Base-by-base conservation (phyloP, 1,284 basidiomycete species). In the Tilletia setariae region DNA sequence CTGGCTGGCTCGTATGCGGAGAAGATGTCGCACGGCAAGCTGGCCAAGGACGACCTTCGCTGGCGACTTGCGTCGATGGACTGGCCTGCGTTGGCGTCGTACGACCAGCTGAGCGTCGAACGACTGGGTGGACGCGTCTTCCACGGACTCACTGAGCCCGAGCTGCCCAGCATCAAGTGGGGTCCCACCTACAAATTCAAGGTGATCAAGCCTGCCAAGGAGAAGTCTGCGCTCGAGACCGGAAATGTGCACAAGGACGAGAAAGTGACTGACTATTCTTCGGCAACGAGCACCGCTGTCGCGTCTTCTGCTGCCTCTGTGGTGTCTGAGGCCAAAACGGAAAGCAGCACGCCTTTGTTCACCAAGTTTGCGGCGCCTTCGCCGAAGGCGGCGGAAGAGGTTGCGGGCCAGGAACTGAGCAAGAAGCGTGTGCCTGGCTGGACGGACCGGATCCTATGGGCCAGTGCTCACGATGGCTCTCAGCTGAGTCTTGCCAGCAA, bases 401-500 rank as follows among this genome's bases (percentile, higher is more conserved):
- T 86, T 83, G 43, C 25, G 19, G 68, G 67, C 30, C 47, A 68
- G 25, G 72, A 76, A 61, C 76, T 71, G 64, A 92, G 89, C 80
- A 83, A 84, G 30, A 91, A 90, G 79, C 88, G 95, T 7, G 86
- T 87, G 6, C 95, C 95, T 0, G 90, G 94, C 23, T 98, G 94
- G 92, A 97, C 94, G 25, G 95, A 98, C 83, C 88, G 95, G 53
- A 89, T 98, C 62, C 85, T 98, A 74, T 96, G 93, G 82, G 87
- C 90, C 1, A 70, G 71, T 0, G 68, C 65, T 23, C 64, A 21
- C 13, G 68, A 70, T 43, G 44, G 53, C 35, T 9, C 40, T n/a
- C 49, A 23, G 21, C 92, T 92, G 6, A 85, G 90, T 76, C 86
- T 90, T 76, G 86, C 86, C n/a, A 91, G 92, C 30, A 72, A 59